Evolutionary conservation across 1,139 yeast genomes (phyloP).

Genomic region (Nadsonia starkeyi-henricii): DNA sequence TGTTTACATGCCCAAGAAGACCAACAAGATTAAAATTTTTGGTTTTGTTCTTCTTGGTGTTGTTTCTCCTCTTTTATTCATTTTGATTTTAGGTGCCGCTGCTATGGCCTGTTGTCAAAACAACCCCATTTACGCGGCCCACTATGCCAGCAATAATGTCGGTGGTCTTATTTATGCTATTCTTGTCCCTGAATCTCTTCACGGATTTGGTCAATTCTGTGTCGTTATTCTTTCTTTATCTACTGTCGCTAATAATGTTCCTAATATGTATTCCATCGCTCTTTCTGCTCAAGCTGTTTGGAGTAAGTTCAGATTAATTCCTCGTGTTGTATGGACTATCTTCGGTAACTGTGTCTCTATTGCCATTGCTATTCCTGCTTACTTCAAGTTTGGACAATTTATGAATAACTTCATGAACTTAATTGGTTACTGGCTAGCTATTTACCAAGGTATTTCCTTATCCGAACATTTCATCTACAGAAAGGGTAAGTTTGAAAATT

Average conservation of each 20-base stretch:
- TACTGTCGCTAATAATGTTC: constrained; percentile 79
- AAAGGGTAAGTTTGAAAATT: constrained; percentile 39
- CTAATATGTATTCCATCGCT: constrained; percentile 84
- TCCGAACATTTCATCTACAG: constrained; percentile 66
- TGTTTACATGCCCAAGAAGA: constrained; percentile 61
- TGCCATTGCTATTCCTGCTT: constrained; percentile 82
- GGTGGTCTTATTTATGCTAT: constrained; percentile 79
- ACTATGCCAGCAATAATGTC: constrained; percentile 40
- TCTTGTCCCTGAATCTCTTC: constrained; percentile 63
- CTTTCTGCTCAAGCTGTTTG: constrained; percentile 75
- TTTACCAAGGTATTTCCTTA: constrained; percentile 57
- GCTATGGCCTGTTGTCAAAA: constrained; percentile 49
- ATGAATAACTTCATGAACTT: constrained; percentile 81
- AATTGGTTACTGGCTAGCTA: constrained; percentile 82
- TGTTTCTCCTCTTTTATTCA: constrained; percentile 51
- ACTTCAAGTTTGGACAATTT: constrained; percentile 53
- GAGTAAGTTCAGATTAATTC: constrained; percentile 56
- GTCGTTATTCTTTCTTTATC: constrained; percentile 72
- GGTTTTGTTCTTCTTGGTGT: constrained; percentile 50
- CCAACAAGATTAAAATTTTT: constrained; percentile 47
- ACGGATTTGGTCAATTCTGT: constrained; percentile 82
- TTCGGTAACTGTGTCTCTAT: constrained; percentile 61
- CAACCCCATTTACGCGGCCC: constrained; percentile 35
- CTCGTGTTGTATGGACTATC: constrained; percentile 72
- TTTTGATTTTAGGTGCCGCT: constrained; percentile 79